phyloP scores from a whole-genome alignment of 495 filamentous ascomycete species.

The Umbilicaria muhlenbergii region DNA sequence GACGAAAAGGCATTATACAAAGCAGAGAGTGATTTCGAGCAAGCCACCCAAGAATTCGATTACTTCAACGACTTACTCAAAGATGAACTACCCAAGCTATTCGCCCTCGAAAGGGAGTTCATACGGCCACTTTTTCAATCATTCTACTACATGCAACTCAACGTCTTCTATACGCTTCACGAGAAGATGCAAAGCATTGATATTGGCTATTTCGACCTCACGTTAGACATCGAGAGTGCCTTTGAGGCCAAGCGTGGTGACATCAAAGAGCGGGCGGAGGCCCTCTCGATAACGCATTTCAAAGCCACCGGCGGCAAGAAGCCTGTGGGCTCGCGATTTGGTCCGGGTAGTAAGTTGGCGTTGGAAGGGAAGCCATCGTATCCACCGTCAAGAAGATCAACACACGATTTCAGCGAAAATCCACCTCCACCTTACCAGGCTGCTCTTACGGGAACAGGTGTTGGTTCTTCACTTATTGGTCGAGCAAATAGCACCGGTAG shows the following conservation, averaged over 20 bases:
- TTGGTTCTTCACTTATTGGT: slow-evolving; percentile 19
- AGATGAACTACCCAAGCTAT: slow-evolving; percentile 86
- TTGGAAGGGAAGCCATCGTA: slow-evolving; percentile 18
- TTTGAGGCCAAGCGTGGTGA: slow-evolving; percentile 79
- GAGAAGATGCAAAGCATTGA: slow-evolving; percentile 94
- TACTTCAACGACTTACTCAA: slow-evolving; percentile 95
- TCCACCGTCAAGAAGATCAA: slow-evolving; percentile 19
- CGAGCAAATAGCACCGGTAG: slow-evolving; percentile 43
- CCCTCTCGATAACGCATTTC: slow-evolving; percentile 65
- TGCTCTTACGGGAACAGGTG: slow-evolving; percentile 4
- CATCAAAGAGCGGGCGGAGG: slow-evolving; percentile 68
- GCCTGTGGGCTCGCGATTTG: slow-evolving; percentile 33
- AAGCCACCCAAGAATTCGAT: slow-evolving; percentile 88
- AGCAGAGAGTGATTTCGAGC: slow-evolving; percentile 81
- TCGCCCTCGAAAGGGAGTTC: slow-evolving; percentile 85
- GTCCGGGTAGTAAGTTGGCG: slow-evolving; percentile 25
- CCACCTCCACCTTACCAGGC: slow-evolving; percentile 57
- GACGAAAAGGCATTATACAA: slow-evolving; percentile 97
- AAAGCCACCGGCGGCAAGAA: slow-evolving; percentile 60
- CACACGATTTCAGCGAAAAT: slow-evolving; percentile 37
- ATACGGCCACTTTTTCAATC: slow-evolving; percentile 96
- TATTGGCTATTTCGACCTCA: slow-evolving; percentile 94
- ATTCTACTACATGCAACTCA: slow-evolving; percentile 99
- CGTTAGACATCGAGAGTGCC: slow-evolving; percentile 74
- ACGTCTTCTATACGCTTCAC: slow-evolving; percentile 97